Conservation (phyloP, 371 early-diverging fungal species). For the Mucor indicus region DNA sequence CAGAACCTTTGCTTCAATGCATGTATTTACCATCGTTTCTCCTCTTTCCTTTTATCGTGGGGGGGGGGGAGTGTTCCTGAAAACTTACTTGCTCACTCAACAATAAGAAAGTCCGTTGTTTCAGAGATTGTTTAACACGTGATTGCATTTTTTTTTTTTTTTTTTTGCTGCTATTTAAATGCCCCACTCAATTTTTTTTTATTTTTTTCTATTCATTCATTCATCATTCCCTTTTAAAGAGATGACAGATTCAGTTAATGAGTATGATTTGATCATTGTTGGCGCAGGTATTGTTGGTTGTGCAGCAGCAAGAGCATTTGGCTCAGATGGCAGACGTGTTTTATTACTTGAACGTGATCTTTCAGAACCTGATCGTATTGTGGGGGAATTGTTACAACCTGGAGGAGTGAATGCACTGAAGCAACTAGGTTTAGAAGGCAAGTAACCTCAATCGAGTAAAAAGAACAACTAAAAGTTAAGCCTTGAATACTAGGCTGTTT, state of each 20-base stretch:
- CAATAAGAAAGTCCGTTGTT: too few species aligned
- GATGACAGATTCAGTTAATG: slow-evolving; percentile 2
- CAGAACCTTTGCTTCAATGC: too few species aligned
- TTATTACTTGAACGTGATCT: slow-evolving; percentile 80
- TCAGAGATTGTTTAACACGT: too few species aligned
- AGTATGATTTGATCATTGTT: slow-evolving; percentile 76
- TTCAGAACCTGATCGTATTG: slow-evolving; percentile 90
- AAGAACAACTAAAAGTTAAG: neutral
- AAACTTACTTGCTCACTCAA: too few species aligned
- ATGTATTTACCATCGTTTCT: too few species aligned
- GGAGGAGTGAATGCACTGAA: slow-evolving; percentile 81
- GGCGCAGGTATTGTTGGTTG: slow-evolving; percentile 90
- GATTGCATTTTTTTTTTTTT: too few species aligned
- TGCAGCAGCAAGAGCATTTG: slow-evolving; percentile 75
- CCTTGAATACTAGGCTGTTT: slow-evolving; percentile 56
- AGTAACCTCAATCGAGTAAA: neutral
- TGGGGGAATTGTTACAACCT: slow-evolving; percentile 93
- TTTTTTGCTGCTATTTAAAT: too few species aligned
- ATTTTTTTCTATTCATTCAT: too few species aligned
- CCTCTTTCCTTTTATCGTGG: too few species aligned
- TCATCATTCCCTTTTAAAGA: too few species aligned
- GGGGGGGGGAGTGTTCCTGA: too few species aligned
- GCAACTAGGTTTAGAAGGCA: slow-evolving; percentile 67
- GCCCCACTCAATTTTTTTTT: too few species aligned
- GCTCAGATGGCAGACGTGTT: slow-evolving; percentile 66